phyloP scores from a whole-genome alignment of 2,329 filamentous ascomycete species.

The Epichloe hybrida region DNA sequence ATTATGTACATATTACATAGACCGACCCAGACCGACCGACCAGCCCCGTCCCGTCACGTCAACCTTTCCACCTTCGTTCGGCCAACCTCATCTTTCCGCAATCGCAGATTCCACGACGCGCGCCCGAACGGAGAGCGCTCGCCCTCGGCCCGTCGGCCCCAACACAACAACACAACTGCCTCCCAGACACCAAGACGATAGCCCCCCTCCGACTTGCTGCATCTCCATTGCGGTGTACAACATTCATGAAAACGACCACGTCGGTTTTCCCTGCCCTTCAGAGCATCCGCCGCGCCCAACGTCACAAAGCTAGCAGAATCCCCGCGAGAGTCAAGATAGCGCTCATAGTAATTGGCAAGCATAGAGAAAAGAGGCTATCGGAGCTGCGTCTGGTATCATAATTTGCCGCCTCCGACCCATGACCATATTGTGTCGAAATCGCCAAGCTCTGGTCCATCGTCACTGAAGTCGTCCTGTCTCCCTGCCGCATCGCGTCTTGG shows the following conservation, averaged over 20 bases:
- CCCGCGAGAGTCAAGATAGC: background rate
- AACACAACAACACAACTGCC: background rate
- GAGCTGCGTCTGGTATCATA: background rate
- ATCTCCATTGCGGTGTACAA: background rate
- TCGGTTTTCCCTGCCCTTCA: background rate
- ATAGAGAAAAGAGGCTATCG: background rate
- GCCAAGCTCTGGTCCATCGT: no score
- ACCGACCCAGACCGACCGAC: no score
- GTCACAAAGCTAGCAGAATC: background rate
- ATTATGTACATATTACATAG: no score
- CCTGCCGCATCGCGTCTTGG: background rate
- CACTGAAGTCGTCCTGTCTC: background rate
- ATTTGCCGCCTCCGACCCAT: background rate
- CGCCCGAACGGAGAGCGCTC: background rate
- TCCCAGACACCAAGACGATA: background rate
- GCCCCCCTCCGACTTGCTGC: background rate
- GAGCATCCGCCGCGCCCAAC: background rate
- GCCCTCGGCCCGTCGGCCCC: background rate
- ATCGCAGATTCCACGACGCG: background rate
- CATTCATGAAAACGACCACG: background rate
- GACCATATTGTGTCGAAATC: background rate
- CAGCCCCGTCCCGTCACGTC: no score
- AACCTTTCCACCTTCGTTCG: background rate
- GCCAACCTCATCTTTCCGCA: background rate
- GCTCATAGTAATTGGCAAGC: background rate